Base-by-base conservation (phyloP, 2,329 filamentous ascomycete species). In the Nemania serpens region DNA sequence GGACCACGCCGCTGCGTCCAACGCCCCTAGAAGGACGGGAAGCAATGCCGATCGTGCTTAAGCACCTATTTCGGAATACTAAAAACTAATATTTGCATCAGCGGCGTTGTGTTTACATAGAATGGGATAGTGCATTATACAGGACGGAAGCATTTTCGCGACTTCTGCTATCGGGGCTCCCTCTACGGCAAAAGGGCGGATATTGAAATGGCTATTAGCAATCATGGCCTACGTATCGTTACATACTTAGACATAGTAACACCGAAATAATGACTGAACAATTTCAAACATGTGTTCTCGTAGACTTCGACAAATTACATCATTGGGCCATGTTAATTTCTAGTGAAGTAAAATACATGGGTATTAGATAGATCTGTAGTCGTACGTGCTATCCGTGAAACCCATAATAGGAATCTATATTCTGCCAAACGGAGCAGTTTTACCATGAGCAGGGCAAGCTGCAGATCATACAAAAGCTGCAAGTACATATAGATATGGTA, bases 1-100 rank as follows among this genome's bases (percentile, higher is more conserved):
- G 1, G 69, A 77, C 48, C 64, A 71, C 18, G 75, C 75, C 4
- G 75, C 75, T 13, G 63, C 73, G 59, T 74, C 75, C 1, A 76
- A 70, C 49, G 73, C 69, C 6, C 77, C 77, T 2, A 71, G 63
- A 18, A 58, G 9, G 58, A 70, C 69, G 58, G 69, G 70, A 39
- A 68, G 66, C 55, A 71, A 67, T 17, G 49, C 52, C n/a, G 62
- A 73, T 42, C 64, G 66, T 55, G 64, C 61, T 39, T 71, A 55
- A 57, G 20, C 3, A 6, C 36, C 2, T n/a, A n/a, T n/a, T 33
- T 37, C 3, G 5, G 13, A 13, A 2, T 39, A 54, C 7, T 22
- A 42, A 46, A 49, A 50, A 39, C 15, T 20, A 34, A 37, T 46
- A 22, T n/a, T 39, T 51, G 51, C 53, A 62, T 58, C 20, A 50